Base-by-base conservation (phyloP, 2,329 filamentous ascomycete species). In the Tolypocladium tropicale region DNA sequence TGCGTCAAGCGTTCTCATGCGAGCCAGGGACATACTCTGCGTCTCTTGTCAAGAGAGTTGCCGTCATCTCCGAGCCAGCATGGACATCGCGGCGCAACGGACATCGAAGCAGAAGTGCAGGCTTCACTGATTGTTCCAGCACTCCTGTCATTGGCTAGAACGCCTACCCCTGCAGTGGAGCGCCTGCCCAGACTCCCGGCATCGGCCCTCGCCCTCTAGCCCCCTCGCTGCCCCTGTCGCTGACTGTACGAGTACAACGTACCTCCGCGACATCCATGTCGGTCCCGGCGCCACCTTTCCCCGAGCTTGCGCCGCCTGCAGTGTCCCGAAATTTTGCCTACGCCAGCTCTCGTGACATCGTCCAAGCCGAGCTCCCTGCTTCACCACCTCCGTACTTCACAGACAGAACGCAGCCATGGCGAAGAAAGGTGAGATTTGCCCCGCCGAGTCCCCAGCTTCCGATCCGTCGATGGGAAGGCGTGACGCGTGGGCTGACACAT, bases 351-450 rank as follows among this genome's bases (percentile, higher is more conserved):
- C 34, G 28, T 18, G 37, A 25, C 50, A 41, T 50, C 51, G 43
- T 34, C 52, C 25, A 52, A 16, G 23, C 46, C 32, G 10, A 36
- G 39, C 43, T 50, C 23, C 16, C 33, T 16, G 16, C 23, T 21
- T 7, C 23, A 11, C 53, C 33, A 34, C 33, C 4, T 21, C 21
- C 37, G 10, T 10, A 41, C 18, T n/a, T n/a, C n/a, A 7, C 48
- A 51, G 28, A 11, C n/a, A 4, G 28, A 33, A 41, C 48, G 52
- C 55, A 53, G 54, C 53, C 56, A 65, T 65, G 64, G 64, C 63
- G 49, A 65, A 65, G 56, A 65, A 65, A 62, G 59, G 64, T 64
- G 51, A 28, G 34, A n/a, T 6, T 1, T 34, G 18, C 25, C n/a
- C 41, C 33, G 10, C 2, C 16, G 18, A 9, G 14, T 33, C 10